A percentile compares a stretch with the other conserved stretches of the same genome.
Evolutionary conservation across 148 eudicot genomes (phyloP).

Genomic region (Chenopodium berlandieri): DNA sequence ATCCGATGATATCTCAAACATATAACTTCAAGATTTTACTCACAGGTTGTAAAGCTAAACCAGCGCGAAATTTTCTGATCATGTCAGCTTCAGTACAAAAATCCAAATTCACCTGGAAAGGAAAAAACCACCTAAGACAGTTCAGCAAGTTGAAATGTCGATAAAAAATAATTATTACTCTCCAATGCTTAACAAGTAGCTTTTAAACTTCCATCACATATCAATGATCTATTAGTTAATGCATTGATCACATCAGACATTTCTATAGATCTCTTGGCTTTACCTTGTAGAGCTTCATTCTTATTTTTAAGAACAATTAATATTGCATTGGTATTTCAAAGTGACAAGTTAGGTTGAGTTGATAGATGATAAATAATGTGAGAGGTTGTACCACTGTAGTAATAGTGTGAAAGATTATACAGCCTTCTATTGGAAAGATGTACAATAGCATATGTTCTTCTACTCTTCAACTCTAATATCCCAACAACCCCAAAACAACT

Average conservation of each 20-base stretch:
- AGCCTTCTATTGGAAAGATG: neutral
- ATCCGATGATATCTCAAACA: constrained; percentile 4
- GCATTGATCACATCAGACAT: neutral
- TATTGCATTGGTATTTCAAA: neutral
- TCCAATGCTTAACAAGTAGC: neutral
- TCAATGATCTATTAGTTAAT: neutral
- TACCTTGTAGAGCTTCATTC: neutral
- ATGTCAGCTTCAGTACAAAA: constrained; percentile 93
- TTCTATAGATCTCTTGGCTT: neutral
- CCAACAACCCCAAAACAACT: neutral
- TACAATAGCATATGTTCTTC: too few relatives aligned
- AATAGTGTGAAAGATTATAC: neutral
- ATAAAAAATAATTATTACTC: neutral
- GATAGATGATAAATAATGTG: neutral
- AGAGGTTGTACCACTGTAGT: neutral
- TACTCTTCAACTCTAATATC: neutral
- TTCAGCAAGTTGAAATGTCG: constrained; percentile 5
- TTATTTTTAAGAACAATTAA: neutral
- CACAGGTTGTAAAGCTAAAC: constrained; percentile 98
- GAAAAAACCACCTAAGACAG: constrained; percentile 11
- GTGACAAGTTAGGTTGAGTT: neutral
- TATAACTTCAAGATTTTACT: constrained; percentile 27
- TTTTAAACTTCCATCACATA: neutral
- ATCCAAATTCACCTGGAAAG: constrained; percentile 83
- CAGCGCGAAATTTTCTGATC: constrained; percentile 93